Base-by-base conservation (phyloP, 2,329 filamentous ascomycete species). In the Colletotrichum noveboracense region DNA sequence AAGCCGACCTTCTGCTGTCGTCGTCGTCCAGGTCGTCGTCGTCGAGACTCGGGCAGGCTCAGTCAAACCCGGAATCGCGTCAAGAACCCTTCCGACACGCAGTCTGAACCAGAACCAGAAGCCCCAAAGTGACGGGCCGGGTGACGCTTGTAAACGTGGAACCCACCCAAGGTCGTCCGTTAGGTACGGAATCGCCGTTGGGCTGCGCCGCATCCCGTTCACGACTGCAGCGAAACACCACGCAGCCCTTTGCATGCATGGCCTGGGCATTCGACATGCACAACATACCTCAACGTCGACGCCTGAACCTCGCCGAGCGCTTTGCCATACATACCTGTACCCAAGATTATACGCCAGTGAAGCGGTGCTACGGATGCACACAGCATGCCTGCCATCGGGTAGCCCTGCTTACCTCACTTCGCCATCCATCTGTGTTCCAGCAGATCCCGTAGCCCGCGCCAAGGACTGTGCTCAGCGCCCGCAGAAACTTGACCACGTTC, bases 161-260 rank as follows among this genome's bases (percentile, higher is more conserved):
- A 71, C 60, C 60, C 30, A 43, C 52, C 38, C 38, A 43, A n/a
- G 38, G 38, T n/a, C 38, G 16, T 12, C 32, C 36, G 36, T 8
- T 36, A n/a, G 38, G 38, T 24, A 61, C 72, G 68, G 72, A 75
- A 66, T 75, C 68, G 72, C 72, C 72, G 68, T 66, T 62, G 61
- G 52, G 55, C 72, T 66, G 61, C 64, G 24, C 36, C 34, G 26
- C 18, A 30, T 60, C 26, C 28, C 24, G 52, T 56, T 7, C 52
- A 26, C 26, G 21, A 18, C 56, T 60, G 13, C 60, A 64, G n/a
- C 60, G 32, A 36, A 64, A 64, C 21, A 64, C 60, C 18, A 62
- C 32, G 30, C 32, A 62, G 32, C n/a, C 32, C 9, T 21, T 34
- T 32, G 60, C 32, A 24, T 38, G 60, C 30, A 62, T 16, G 32